A percentile compares a stretch with the other conserved stretches of the same genome.
phyloP scores from a whole-genome alignment of 1,284 basidiomycete genomes.

The Dichomitus squalens region DNA sequence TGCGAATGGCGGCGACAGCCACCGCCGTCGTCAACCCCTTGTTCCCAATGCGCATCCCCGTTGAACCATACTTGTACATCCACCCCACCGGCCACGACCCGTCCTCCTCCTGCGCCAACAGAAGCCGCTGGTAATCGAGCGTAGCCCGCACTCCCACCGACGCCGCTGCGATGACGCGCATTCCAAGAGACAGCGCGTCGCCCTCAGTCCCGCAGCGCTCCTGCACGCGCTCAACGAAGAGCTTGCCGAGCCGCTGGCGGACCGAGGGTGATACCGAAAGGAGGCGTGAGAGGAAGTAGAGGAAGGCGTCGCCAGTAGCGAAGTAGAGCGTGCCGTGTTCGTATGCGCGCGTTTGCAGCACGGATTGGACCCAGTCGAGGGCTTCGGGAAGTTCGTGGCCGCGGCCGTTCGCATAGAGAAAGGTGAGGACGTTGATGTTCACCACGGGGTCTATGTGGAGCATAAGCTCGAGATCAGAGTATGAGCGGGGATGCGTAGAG shows the following conservation, averaged over 20 bases:
- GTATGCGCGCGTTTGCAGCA: constrained; percentile 49
- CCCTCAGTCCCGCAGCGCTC: constrained; percentile 53
- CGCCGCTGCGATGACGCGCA: constrained; percentile 49
- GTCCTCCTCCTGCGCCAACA: constrained; percentile 47
- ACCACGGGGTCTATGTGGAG: constrained; percentile 40
- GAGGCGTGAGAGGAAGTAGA: constrained; percentile 55
- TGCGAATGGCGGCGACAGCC: not conserved
- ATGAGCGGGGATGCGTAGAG: constrained; percentile 37
- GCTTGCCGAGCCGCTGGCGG: constrained; percentile 35
- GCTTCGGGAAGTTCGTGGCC: constrained; percentile 45
- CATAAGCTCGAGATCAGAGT: not conserved
- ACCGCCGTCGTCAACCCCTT: constrained; percentile 6
- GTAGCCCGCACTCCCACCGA: constrained; percentile 44
- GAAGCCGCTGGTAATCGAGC: constrained; percentile 43
- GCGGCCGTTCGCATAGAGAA: constrained; percentile 49
- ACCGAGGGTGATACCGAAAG: constrained; percentile 37
- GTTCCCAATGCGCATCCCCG: constrained; percentile 35
- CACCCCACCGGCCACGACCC: constrained; percentile 51
- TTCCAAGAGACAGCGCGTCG: constrained; percentile 46
- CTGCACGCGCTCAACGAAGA: constrained; percentile 46
- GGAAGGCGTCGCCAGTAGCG: constrained; percentile 50
- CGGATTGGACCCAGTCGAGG: constrained; percentile 46
- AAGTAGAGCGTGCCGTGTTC: constrained; percentile 48
- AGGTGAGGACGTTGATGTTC: constrained; percentile 46
- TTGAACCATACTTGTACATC: constrained; percentile 50